Conservation (phyloP, 805 yeast genomes). For the Pichia rugopelliculosa region DNA sequence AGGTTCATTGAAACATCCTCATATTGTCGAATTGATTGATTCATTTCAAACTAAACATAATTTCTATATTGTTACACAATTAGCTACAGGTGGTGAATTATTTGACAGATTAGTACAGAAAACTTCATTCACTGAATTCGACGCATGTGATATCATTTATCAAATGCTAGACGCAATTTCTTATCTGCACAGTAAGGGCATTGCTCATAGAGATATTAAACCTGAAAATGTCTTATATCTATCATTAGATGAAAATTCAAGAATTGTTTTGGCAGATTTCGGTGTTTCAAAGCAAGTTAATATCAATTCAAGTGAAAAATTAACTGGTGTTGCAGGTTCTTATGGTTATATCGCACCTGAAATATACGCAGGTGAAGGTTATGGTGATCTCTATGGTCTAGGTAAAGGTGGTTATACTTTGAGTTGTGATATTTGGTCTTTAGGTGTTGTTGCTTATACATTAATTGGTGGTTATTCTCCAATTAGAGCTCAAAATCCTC, state of each 20-base stretch:
- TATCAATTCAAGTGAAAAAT: conserved; percentile 16
- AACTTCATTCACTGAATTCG: conserved; percentile 83
- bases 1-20: conserved; percentile 65
- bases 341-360: conserved; percentile 98
- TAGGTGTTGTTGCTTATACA: conserved; percentile 90
- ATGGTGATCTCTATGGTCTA: conserved; percentile 29
- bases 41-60: conserved; percentile 93
- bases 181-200: conserved; percentile 67
- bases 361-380: conserved; percentile 54
- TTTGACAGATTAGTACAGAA: conserved; percentile 77
- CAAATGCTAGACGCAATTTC: conserved; percentile 73
- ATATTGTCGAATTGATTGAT: conserved; percentile 83
- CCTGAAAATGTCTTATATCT: conserved; percentile 87
- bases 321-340: conserved; percentile 51
- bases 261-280: conserved; percentile 85
- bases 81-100: conserved; percentile 94
- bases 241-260: conserved; percentile 51
- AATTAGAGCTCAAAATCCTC: conserved; percentile 74
- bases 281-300: conserved; percentile 81
- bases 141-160: conserved; percentile 67
- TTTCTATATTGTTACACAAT: conserved; percentile 86
- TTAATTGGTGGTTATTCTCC: conserved; percentile 90
- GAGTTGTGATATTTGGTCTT: conserved; percentile 93
- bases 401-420: conserved; percentile 75
- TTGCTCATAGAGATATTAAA: conserved; percentile 90